Percentiles rank a stretch among this genome's conserved stretches.
These are phyloP conservation scores for Microdochium trichocladiopsis DNA, from an alignment of 2,329 filamentous ascomycete species.

Conservation along the genomic window DNA sequence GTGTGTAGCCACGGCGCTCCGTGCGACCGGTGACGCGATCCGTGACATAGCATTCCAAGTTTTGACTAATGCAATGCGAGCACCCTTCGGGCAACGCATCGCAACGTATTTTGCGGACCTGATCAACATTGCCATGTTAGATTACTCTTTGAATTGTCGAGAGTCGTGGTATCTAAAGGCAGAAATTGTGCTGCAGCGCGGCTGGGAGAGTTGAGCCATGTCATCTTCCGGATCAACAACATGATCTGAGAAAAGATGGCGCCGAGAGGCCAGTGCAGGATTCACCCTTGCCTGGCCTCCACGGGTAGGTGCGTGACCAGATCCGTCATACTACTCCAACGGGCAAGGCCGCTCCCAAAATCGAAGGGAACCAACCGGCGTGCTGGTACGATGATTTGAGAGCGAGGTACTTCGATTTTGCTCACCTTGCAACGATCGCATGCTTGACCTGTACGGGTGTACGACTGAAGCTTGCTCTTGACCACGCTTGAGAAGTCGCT, in stretches of 20 bases:
- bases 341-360: too few relatives aligned
- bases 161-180: background rate
- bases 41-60: constrained; percentile 74
- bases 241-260: too few relatives aligned
- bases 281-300: too few relatives aligned
- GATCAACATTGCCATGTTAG: background rate
- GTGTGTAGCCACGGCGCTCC: constrained; percentile 69
- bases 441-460: constrained; percentile 68
- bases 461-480: constrained; percentile 47
- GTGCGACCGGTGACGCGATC: constrained; percentile 81
- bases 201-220: too few relatives aligned
- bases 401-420: background rate
- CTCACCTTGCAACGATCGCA: constrained; percentile 80
- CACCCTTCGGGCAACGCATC: constrained; percentile 76
- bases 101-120: constrained; percentile 84
- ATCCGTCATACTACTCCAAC: too few relatives aligned
- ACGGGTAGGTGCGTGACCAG: too few relatives aligned
- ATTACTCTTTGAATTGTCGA: too few relatives aligned
- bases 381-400: too few relatives aligned
- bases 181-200: background rate
- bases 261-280: too few relatives aligned
- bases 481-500: constrained; percentile 48
- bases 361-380: too few relatives aligned
- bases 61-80: constrained; percentile 71
- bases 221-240: too few relatives aligned